These are phyloP conservation scores for Ogataea sp. DNA, from an alignment of 805 yeast species.

Conservation along the genomic window DNA sequence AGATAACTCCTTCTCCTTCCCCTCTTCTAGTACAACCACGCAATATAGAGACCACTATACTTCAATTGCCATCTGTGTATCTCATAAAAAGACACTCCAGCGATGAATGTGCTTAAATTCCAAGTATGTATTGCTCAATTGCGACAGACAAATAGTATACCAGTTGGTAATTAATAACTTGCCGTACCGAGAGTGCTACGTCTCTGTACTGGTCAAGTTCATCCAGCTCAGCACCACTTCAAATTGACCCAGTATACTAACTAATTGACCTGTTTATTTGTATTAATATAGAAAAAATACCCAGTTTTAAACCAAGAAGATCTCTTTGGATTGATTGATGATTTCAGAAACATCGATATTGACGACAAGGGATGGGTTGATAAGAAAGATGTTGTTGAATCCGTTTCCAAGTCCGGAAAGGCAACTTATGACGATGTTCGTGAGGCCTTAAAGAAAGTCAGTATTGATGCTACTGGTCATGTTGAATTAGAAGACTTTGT, in stretches of 20 bases:
- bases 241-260: background rate
- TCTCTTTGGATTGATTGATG: constrained; percentile 75
- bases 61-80: background rate
- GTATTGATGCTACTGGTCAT: constrained; percentile 94
- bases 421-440: constrained; percentile 89
- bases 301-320: constrained; percentile 85
- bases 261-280: background rate
- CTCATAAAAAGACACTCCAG: too few relatives aligned
- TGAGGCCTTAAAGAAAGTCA: constrained; percentile 83
- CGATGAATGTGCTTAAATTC: constrained; percentile 57
- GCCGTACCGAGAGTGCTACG: too few relatives aligned
- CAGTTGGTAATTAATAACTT: too few relatives aligned
- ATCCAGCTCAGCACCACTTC: too few relatives aligned
- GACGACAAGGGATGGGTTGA: constrained; percentile 95
- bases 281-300: constrained; percentile 56
- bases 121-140: constrained; percentile 33
- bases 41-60: too few relatives aligned
- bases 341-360: constrained; percentile 75
- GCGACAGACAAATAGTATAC: too few relatives aligned
- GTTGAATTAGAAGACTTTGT: constrained; percentile 96
- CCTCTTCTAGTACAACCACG: too few relatives aligned
- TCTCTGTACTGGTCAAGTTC: too few relatives aligned
- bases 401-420: constrained; percentile 69
- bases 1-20: too few relatives aligned
- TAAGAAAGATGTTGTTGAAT: constrained; percentile 81